Evolutionary conservation across 1,139 yeast genomes (phyloP), one percentile per base, ranked within the genome.

Genomic region (Candida sanyaensis): DNA sequence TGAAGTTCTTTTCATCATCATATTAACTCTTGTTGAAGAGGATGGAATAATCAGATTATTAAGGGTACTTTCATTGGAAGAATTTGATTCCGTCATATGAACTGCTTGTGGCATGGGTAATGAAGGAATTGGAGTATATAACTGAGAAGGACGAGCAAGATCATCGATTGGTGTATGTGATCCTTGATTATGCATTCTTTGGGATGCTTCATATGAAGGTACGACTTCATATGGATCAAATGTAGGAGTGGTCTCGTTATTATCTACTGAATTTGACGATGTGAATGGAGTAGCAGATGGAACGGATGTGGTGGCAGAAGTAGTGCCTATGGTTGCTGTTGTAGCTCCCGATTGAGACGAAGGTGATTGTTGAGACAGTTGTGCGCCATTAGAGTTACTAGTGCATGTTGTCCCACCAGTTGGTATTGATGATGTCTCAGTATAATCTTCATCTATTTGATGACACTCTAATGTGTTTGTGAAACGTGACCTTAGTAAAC

Each of bases 151-250:
- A 27, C 33, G 38, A 6, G 23, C 12, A 17, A 44, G 6, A 23
- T 28, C 41, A 12, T 37, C 41, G 7, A 37, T 28, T 6, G 41
- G 41, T 12, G 41, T 37, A n/a, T 6, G 31, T 4, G 29, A 4
- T 23, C 37, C 40, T 4, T 52, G 56, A 38, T 53, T 59, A 48
- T 74, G 73, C 51, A 73, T 54, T 46, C 65, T 55, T 53, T 75
- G 80, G 0, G 79, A 73, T 2, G 69, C 65, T 54, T 76, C 81
- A 54, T 76, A 76, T 1, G 78, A 71, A 0, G 80, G 80, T 0
- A 75, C 75, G 11, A 59, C 58, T 45, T 74, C 80, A 37, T 67
- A 60, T 3, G 76, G 78, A 53, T 70, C 74, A 51, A 52, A 62
- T 5, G 37, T 40, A 6, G 31, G 27, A 5, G n/a, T 13, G 9